These are phyloP conservation scores for Anastatica hierochuntica DNA, from an alignment of 345 rosid species.

Conservation along the genomic window DNA sequence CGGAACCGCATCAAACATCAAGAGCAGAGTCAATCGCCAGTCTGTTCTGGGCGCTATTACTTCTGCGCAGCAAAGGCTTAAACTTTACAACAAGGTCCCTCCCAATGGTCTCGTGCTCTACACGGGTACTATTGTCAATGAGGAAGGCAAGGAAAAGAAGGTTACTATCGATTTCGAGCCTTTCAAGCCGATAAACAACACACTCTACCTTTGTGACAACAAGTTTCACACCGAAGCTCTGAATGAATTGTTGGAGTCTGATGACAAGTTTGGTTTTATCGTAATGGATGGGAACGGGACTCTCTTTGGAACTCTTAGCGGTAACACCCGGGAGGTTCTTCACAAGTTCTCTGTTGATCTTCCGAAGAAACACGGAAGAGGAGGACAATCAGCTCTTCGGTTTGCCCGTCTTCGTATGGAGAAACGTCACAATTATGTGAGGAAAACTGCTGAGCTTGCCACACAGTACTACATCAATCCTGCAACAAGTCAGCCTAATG, in stretches of 20 bases:
- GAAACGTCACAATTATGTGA: slow-evolving; percentile 42
- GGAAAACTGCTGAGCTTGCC: neutral
- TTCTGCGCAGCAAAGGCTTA: neutral
- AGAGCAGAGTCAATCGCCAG: neutral
- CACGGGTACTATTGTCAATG: neutral
- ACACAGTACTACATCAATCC: neutral
- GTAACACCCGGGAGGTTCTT: slow-evolving; percentile 35
- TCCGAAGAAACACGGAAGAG: slow-evolving; percentile 74
- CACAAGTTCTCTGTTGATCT: slow-evolving; percentile 61
- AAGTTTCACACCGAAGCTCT: neutral
- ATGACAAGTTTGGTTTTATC: neutral
- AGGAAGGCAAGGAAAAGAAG: neutral
- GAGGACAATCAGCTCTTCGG: slow-evolving; percentile 70
- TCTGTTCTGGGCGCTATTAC: neutral
- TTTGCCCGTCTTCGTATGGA: slow-evolving; percentile 77
- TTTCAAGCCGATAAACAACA: neutral
- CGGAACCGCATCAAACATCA: neutral
- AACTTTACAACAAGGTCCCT: neutral
- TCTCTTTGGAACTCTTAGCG: neutral
- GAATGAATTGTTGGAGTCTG: neutral
- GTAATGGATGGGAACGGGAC: neutral
- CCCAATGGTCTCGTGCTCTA: neutral
- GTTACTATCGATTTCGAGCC: neutral
- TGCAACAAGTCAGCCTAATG: neutral
- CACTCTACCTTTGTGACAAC: neutral